Conservation (phyloP, 192 early-diverging fungal genomes). For the Backusella luteola region DNA sequence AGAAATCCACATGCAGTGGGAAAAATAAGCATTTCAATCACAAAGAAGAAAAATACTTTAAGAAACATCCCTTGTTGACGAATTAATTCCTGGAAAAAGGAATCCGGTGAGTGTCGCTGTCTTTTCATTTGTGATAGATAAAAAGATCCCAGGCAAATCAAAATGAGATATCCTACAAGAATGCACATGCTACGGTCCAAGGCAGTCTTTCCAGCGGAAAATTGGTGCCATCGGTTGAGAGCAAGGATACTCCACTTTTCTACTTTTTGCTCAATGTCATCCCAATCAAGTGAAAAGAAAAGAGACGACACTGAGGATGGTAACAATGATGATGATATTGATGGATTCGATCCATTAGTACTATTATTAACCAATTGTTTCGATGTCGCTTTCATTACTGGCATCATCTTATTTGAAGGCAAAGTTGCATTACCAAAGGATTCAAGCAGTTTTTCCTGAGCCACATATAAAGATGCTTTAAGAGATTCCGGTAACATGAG, state of each 20-base stretch:
- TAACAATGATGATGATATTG: neutral
- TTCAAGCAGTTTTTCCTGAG: neutral
- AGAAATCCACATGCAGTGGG: conserved; percentile 86
- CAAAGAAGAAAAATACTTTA: conserved; percentile 84
- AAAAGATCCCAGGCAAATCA: conserved; percentile 48
- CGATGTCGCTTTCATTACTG: neutral
- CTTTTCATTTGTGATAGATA: conserved; percentile 43
- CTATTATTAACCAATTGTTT: neutral
- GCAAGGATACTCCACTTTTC: neutral
- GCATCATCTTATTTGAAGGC: no score
- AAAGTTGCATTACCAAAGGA: neutral
- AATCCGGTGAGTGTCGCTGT: neutral
- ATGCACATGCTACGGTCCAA: conserved; percentile 58
- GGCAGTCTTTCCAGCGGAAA: conserved; percentile 45
- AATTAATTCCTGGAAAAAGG: conserved; percentile 46
- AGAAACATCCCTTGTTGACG: conserved; percentile 52
- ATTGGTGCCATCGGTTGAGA: conserved; percentile 39
- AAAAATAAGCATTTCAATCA: conserved; percentile 84
- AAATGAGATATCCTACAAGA: conserved; percentile 59
- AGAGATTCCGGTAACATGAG: conserved; percentile 17
- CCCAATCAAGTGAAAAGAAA: neutral
- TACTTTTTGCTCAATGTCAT: neutral
- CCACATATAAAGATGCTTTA: neutral
- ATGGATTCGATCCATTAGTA: neutral
- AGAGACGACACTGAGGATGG: neutral